phyloP scores from a whole-genome alignment of 805 yeast genomes.

The Ogataea polymorpha region DNA sequence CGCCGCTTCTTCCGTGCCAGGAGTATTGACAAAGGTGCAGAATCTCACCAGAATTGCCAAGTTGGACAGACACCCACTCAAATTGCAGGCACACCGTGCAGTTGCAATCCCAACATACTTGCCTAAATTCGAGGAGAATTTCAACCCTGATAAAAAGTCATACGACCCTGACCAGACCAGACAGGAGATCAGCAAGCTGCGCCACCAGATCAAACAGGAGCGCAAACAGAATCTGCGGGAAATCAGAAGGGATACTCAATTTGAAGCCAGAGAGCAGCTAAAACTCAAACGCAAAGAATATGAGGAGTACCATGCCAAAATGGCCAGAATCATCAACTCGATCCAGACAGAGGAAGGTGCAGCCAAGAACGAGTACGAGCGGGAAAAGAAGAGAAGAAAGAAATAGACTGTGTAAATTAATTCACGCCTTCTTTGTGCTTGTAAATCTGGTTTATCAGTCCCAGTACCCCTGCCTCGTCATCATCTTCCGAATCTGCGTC shows the following conservation, averaged over 20 bases:
- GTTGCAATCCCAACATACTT: slow-evolving; percentile 79
- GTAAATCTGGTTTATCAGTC: slow-evolving; percentile 78
- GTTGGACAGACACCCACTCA: slow-evolving; percentile 63
- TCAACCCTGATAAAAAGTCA: slow-evolving; percentile 91
- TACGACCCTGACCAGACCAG: slow-evolving; percentile 80
- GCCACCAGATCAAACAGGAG: slow-evolving; percentile 86
- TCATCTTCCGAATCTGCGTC: slow-evolving; percentile 33
- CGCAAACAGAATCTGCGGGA: slow-evolving; percentile 85
- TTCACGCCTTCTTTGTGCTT: slow-evolving; percentile 39
- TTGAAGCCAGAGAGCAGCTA: slow-evolving; percentile 82
- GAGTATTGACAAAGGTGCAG: slow-evolving; percentile 41
- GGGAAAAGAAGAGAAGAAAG: slow-evolving; percentile 60
- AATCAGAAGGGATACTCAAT: slow-evolving; percentile 82
- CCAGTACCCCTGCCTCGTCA: slow-evolving; percentile 48
- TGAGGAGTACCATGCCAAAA: slow-evolving; percentile 80
- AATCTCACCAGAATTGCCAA: slow-evolving; percentile 47
- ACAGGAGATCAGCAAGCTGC: slow-evolving; percentile 79
- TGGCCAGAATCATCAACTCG: slow-evolving; percentile 81
- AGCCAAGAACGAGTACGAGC: slow-evolving; percentile 87
- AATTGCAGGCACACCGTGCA: slow-evolving; percentile 80
- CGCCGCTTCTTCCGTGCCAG: slow-evolving; percentile 35
- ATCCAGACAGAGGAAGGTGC: slow-evolving; percentile 94
- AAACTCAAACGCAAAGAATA: slow-evolving; percentile 72
- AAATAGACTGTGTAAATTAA: slow-evolving; percentile 5
- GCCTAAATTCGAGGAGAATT: slow-evolving; percentile 94